Evolutionary conservation across 176 grass and related monocot species (phyloP).

Genomic region (Cenchrus fungigraminus): DNA sequence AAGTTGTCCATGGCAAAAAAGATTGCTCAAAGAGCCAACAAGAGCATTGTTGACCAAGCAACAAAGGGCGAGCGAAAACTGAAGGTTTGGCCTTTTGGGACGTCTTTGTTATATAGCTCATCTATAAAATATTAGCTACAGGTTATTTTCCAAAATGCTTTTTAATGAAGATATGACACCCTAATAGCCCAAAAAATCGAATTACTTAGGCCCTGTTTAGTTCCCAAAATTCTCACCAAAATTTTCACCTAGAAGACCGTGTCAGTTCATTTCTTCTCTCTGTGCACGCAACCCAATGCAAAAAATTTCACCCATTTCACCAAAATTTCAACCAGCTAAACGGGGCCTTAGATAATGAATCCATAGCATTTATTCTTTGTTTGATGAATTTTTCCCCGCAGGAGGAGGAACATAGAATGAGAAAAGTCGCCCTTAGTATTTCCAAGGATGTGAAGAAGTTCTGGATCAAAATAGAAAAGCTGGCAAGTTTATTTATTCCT

Average conservation of each 20-base stretch:
- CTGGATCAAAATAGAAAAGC: constrained; percentile 98
- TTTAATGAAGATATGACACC: not conserved
- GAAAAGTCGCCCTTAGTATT: constrained; percentile 92
- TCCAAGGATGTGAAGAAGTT: constrained; percentile 99
- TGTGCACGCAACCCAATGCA: no score
- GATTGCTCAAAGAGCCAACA: constrained; percentile 82
- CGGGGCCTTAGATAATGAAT: not conserved
- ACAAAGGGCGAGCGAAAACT: constrained; percentile 90
- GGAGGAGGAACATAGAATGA: constrained; percentile 93
- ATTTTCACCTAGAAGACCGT: no score
- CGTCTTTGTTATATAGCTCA: constrained; percentile 16
- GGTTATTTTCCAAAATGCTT: constrained; percentile 19
- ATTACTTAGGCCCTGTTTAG: not conserved
- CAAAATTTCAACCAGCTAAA: no score
- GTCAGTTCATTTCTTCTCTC: no score
- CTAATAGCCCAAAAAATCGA: not conserved
- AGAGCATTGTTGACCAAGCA: constrained; percentile 75
- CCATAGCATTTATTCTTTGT: constrained; percentile 1
- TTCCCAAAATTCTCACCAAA: no score
- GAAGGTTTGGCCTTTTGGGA: constrained; percentile 75
- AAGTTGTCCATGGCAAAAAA: constrained; percentile 92
- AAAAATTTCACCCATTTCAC: no score
- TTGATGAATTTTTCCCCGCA: constrained; percentile 37
- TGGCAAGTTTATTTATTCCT: constrained; percentile 59
- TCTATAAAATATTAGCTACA: constrained; percentile 32